These are phyloP conservation scores for Aureobasidium zeae DNA, from an alignment of 2,329 filamentous ascomycete species.

Conservation along the genomic window DNA sequence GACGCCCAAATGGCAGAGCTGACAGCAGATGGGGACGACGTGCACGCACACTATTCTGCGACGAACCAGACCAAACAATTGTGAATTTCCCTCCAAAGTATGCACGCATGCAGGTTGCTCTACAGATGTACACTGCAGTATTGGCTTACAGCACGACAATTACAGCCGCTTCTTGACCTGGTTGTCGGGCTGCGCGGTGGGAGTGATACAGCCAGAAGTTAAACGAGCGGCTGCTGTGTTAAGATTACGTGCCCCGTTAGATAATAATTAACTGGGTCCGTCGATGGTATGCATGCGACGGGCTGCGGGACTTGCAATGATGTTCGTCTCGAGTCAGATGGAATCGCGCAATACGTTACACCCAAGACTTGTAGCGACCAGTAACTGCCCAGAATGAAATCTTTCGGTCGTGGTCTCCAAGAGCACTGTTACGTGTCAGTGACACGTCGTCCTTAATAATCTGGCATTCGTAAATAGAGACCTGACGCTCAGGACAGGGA, in stretches of 20 bases:
- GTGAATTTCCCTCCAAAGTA: no score
- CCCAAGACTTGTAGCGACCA: background rate
- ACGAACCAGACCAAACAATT: no score
- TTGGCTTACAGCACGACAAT: no score
- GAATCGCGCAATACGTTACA: conserved; percentile 14
- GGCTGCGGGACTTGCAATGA: conserved; percentile 3
- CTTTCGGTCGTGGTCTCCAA: background rate
- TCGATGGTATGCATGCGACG: conserved; percentile 12
- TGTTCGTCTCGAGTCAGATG: conserved; percentile 6
- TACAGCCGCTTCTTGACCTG: conserved; percentile 11
- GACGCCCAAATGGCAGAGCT: conserved; percentile 10
- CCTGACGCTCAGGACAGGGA: no score
- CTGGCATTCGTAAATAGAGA: no score
- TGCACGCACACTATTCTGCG: background rate
- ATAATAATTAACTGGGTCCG: background rate
- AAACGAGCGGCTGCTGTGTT: conserved; percentile 14
- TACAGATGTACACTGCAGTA: no score
- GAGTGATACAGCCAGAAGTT: conserved; percentile 6
- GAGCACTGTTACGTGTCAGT: conserved; percentile 10
- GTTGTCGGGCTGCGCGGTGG: conserved; percentile 10
- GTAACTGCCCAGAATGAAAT: no score
- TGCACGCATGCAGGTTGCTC: no score
- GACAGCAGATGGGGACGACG: no score
- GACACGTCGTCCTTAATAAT: no score
- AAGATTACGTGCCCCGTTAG: conserved; percentile 13